Percentiles rank a stretch among this genome's conserved stretches.
Evolutionary conservation across 192 early-diverging fungal species (phyloP).

Genomic region (Chytriomyces sp.): DNA sequence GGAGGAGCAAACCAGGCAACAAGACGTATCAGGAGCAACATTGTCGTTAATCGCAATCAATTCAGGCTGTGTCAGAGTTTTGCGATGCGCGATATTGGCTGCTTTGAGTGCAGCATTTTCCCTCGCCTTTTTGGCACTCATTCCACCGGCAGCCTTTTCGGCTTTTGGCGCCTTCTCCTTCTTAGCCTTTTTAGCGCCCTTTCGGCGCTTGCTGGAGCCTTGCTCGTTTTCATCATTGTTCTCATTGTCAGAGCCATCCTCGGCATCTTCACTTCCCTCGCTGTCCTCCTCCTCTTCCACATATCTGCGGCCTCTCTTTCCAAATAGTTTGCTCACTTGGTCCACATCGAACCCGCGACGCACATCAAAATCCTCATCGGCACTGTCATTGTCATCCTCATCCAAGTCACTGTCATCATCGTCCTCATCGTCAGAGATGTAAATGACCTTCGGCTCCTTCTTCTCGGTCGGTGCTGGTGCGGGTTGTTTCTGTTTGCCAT

Average conservation of each 20-base stretch:
- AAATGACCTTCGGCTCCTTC: constrained; percentile 7
- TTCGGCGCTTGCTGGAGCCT: neutral
- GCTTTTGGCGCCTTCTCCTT: neutral
- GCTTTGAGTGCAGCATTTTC: constrained; percentile 16
- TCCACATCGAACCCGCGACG: neutral
- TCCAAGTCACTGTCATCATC: constrained; percentile 24
- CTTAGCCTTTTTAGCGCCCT: constrained; percentile 4
- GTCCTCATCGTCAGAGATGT: constrained; percentile 17
- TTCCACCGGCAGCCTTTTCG: neutral
- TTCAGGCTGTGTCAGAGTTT: constrained; percentile 1
- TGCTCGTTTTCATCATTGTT: constrained; percentile 23
- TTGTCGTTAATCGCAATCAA: neutral
- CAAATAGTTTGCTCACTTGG: constrained; percentile 13
- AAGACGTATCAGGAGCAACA: constrained; percentile 40
- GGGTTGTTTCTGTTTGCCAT: too few species aligned
- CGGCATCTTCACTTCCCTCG: neutral
- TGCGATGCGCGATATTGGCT: constrained; percentile 8
- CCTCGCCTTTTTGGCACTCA: neutral
- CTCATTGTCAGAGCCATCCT: neutral
- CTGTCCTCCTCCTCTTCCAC: constrained; percentile 21
- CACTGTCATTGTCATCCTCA: constrained; percentile 23
- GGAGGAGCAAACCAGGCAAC: constrained; percentile 53
- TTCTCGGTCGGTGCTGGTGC: neutral
- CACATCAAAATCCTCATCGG: constrained; percentile 11
- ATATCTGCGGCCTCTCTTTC: neutral